A percentile compares a stretch with the other conserved stretches of the same genome.
Conservation (phyloP, 352 stramenopile species). For the Pelagophyceae sp. region DNA sequence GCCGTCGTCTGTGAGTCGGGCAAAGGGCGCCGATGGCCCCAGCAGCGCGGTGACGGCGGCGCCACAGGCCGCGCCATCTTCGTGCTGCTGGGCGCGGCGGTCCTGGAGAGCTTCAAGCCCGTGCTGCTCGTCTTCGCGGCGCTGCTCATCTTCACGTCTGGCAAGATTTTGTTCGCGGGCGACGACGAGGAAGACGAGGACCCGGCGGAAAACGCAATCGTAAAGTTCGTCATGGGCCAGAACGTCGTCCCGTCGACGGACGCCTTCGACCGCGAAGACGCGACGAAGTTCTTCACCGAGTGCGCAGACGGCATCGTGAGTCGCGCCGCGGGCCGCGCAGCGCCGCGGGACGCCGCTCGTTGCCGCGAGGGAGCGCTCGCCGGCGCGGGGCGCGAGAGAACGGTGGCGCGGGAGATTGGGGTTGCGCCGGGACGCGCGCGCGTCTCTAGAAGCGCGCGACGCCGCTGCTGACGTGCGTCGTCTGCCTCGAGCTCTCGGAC, state of each 20-base stretch:
- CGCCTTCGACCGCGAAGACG: constrained; percentile 51
- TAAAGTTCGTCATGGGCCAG: constrained; percentile 12
- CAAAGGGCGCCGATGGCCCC: background rate
- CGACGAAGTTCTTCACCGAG: constrained; percentile 55
- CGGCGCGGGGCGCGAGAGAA: no score
- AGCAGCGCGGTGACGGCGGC: no score
- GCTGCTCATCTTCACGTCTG: constrained; percentile 57
- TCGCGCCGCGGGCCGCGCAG: no score
- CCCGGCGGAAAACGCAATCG: constrained; percentile 1
- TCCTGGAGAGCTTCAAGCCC: constrained; percentile 46
- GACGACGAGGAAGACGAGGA: constrained; percentile 43
- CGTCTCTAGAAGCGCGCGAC: constrained; percentile 45
- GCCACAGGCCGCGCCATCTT: constrained; percentile 41
- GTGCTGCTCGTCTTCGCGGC: constrained; percentile 63
- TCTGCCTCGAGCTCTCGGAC: constrained; percentile 68
- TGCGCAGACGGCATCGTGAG: constrained; percentile 35
- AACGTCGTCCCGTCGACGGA: constrained; percentile 51
- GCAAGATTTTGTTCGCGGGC: constrained; percentile 46
- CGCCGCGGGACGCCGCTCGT: no score
- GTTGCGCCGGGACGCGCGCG: no score
- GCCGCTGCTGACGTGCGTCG: constrained; percentile 62
- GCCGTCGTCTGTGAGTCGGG: background rate
- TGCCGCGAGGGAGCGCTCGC: no score
- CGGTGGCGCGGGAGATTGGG: no score
- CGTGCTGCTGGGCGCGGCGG: constrained; percentile 48